phyloP scores from a whole-genome alignment of 192 early-diverging fungal species.

The Gonapodya prolifera region DNA sequence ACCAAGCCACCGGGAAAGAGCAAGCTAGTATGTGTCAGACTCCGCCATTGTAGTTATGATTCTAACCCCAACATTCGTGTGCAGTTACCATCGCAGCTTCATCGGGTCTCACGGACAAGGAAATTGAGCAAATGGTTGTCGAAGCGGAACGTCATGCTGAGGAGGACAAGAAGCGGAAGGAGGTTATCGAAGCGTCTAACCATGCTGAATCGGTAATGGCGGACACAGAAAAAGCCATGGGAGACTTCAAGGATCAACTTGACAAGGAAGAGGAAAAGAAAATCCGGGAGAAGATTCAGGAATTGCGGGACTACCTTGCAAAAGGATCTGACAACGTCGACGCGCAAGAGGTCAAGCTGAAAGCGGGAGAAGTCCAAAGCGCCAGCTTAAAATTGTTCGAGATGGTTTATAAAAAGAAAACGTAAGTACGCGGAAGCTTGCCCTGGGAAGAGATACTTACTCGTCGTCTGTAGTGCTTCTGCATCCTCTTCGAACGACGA shows the following conservation, averaged over 20 bases:
- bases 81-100: slow-evolving; percentile 84
- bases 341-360: slow-evolving; percentile 80
- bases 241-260: slow-evolving; percentile 93
- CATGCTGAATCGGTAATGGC: slow-evolving; percentile 79
- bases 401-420: slow-evolving; percentile 76
- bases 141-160: slow-evolving; percentile 88
- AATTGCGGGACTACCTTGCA: slow-evolving; percentile 64
- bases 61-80: neutral
- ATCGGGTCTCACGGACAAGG: slow-evolving; percentile 79
- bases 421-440: slow-evolving; percentile 15
- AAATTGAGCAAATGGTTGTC: slow-evolving; percentile 95
- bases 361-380: slow-evolving; percentile 75
- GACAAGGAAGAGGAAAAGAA: slow-evolving; percentile 74
- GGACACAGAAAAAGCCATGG: slow-evolving; percentile 90
- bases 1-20: slow-evolving; percentile 92
- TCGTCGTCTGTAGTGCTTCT: neutral
- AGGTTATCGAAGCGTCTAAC: slow-evolving; percentile 90
- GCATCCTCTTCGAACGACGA: slow-evolving; percentile 20
- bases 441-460: neutral
- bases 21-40: slow-evolving; percentile 51
- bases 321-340: slow-evolving; percentile 49
- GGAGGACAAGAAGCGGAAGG: slow-evolving; percentile 79
- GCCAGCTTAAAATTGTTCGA: slow-evolving; percentile 91
- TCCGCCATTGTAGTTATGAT: neutral
- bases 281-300: slow-evolving; percentile 70